Evolutionary conservation across 2,329 filamentous ascomycete genomes (phyloP), one percentile per base, ranked within the genome.

Genomic region (Fusarium graminum): DNA sequence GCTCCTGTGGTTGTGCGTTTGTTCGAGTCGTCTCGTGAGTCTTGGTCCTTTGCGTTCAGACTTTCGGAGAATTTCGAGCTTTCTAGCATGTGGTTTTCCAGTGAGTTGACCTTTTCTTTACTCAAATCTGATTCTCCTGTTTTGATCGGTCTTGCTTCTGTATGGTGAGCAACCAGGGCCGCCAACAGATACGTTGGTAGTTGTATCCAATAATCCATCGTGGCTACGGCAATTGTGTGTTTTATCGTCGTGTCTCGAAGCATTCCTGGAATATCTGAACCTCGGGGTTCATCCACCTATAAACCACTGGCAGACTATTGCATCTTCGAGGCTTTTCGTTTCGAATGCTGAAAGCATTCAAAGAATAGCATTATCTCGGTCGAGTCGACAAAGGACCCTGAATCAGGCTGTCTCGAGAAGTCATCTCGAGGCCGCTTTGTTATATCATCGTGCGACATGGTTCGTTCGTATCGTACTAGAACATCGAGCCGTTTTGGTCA

Each of bases 371-470:
- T 46, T 56, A 56, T 36, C 12, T 40, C 28, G 34, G 10, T n/a
- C 26, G 17, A 17, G 42, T 42, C 11, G 52, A 63, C 65, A 68
- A 69, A 68, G 65, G 36, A 36, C 26, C 30, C 41, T 42, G 43
- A 25, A 44, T 30, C 9, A 42, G 39, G 42, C 22, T n/a, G 19
- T 25, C 22, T 32, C 28, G 40, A 41, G 25, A 43, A 26, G 11
- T n/a, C 41, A 45, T 28, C 26, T 52, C 40, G 34, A 47, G 40
- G 50, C 11, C 30, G 50, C 45, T 65, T 47, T 47, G 51, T 40
- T 52, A 44, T 44, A 60, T 43, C 51, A 40, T 56, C 38, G 25
- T 52, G 29, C 17, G 12, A 26, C 47, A 47, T 26, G 10, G 54
- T 47, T 55, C 19, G 45, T 42, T 50, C 40, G 29, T 12, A 46